Evolutionary conservation across 768 basidiomycete genomes (phyloP), one percentile per base, ranked within the genome.

Genomic region (Calocera cornea): DNA sequence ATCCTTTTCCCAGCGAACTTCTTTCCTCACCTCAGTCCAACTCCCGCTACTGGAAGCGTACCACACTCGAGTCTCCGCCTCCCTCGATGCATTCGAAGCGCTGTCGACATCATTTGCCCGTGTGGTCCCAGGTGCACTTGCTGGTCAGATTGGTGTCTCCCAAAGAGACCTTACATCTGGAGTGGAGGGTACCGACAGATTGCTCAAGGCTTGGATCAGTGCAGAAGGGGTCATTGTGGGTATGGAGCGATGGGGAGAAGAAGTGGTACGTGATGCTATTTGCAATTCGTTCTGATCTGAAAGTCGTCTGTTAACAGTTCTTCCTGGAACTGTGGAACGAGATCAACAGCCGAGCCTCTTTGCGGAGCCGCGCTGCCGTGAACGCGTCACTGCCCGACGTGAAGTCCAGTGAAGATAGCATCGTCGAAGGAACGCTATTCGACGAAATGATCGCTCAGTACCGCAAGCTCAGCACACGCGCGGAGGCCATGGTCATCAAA

Each of bases 81-180:
- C 94, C 10, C 78, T 97, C 29, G 93, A 97, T 72, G 95, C 95
- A 0, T 97, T 97, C 71, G 97, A 98, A 76, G 89, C 87, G 1
- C 80, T 97, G 3, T 92, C 93, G 0, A 92, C 90, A 34, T 83
- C 87, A 0, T 86, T 99, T 70, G 85, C 94, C 44, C 87, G 92
- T 16, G 89, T 89, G 2, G 94, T 98, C 1, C 97, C 97, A 0
- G 97, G 97, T 19, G 92, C 92, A 0, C 81, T 98, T 41, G 73
- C 78, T 0, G 82, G 84, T 22, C 86, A 86, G 50, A 81, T 80
- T 54, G 76, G 85, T n/a, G 78, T 77, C 12, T 87, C 90, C 72
- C 79, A 85, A 8, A 80, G 81, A 67, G 82, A 81, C 68, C 79
- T 92, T 69, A 95, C 94, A 0, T 85, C 84, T 38, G 97, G 97